These are phyloP conservation scores for Metschnikowia drakensbergensis DNA, from an alignment of 805 yeast genomes.

Conservation along the genomic window DNA sequence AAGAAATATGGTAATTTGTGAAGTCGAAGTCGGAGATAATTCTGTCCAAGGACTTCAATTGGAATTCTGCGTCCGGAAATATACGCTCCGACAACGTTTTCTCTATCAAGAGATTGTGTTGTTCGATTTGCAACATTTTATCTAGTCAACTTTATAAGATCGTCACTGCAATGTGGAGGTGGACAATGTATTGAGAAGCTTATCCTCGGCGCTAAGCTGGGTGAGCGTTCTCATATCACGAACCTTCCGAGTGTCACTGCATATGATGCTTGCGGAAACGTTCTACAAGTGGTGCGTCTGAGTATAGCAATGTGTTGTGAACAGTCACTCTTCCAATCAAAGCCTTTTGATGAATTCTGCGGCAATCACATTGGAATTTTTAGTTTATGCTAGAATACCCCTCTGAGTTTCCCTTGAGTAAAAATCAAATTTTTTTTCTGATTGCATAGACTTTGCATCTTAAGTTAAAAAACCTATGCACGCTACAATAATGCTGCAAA, in stretches of 20 bases:
- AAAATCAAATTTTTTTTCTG: too few species aligned
- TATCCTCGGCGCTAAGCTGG: not conserved
- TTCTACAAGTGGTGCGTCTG: not conserved
- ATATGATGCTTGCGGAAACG: slow-evolving; percentile 3
- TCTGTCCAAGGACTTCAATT: slow-evolving; percentile 61
- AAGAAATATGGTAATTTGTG: slow-evolving; percentile 89
- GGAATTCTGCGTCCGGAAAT: slow-evolving; percentile 32
- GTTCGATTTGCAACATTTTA: slow-evolving; percentile 78
- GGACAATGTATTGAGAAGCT: not conserved
- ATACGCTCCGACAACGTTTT: slow-evolving; percentile 75
- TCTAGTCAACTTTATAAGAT: not conserved
- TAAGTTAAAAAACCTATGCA: too few species aligned
- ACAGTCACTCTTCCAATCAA: too few species aligned
- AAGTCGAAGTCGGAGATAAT: slow-evolving; percentile 93
- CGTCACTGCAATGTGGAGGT: not conserved
- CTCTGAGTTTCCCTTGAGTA: too few species aligned
- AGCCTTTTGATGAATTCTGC: too few species aligned
- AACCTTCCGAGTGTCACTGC: not conserved
- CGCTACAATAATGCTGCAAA: not conserved
- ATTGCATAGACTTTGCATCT: too few species aligned
- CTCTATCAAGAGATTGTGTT: slow-evolving; percentile 76
- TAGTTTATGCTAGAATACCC: too few species aligned
- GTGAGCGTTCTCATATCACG: slow-evolving; percentile 6
- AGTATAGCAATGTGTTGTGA: not conserved
- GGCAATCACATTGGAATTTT: too few species aligned